These are phyloP conservation scores for Fusarium sacchari DNA, from an alignment of 2,329 filamentous ascomycete genomes.

Conservation along the genomic window DNA sequence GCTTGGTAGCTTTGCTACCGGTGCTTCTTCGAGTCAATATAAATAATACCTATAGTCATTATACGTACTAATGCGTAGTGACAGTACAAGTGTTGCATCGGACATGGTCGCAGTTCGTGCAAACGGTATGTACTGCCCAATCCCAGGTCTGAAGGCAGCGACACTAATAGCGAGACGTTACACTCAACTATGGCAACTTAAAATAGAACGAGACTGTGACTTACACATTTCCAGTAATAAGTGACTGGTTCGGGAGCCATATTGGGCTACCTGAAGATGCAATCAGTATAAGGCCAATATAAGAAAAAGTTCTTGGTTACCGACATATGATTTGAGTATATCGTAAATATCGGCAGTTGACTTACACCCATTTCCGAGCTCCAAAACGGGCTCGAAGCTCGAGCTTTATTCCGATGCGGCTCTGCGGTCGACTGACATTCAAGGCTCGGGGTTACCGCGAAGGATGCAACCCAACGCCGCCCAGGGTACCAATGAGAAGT, in stretches of 20 bases:
- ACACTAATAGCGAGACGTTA: not conserved
- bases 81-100: not conserved
- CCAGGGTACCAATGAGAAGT: not conserved
- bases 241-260: not conserved
- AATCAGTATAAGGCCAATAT: not conserved
- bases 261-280: not conserved
- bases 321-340: not conserved
- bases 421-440: not conserved
- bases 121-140: not conserved
- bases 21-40: not conserved
- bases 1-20: not conserved
- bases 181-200: not conserved
- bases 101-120: not conserved
- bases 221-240: slow-evolving; percentile 8
- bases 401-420: slow-evolving; percentile 15
- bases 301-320: not conserved
- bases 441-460: not conserved
- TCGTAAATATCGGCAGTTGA: not conserved
- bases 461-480: not conserved
- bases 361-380: not conserved
- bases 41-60: fast-evolving
- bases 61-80: not conserved
- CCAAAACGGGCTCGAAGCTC: not conserved
- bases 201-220: not conserved
- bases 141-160: not conserved